Conservation (phyloP, 352 stramenopile genomes). For the Phytophthora palmivora region DNA sequence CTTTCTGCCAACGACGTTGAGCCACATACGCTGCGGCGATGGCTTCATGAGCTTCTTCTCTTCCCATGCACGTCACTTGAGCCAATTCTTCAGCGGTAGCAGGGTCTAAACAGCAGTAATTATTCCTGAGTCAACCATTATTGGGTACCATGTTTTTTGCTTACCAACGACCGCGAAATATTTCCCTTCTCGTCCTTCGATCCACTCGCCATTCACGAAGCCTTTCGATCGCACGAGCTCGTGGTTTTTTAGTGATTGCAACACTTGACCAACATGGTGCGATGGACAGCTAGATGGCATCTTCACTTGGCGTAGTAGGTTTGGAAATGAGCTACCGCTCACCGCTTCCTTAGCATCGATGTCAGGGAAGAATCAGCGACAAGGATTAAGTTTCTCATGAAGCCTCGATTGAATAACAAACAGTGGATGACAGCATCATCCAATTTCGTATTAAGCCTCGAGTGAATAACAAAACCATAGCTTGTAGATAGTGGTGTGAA, state of each 20-base stretch:
- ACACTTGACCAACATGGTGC: slow-evolving; percentile 7
- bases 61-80: slow-evolving; percentile 61
- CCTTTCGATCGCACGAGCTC: slow-evolving; percentile 64
- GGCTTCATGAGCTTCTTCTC: slow-evolving; percentile 57
- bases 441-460: too few relatives aligned
- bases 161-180: slow-evolving; percentile 55
- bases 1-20: slow-evolving; percentile 64
- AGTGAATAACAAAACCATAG: slow-evolving; percentile 8
- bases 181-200: slow-evolving; percentile 42
- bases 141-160: background rate
- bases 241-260: slow-evolving; percentile 41
- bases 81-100: slow-evolving; percentile 62
- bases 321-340: slow-evolving; percentile 8
- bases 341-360: background rate
- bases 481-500: background rate
- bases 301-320: slow-evolving; percentile 5
- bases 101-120: slow-evolving; percentile 40
- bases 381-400: too few relatives aligned
- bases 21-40: slow-evolving; percentile 65
- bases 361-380: slow-evolving; percentile 14
- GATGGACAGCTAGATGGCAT: slow-evolving; percentile 11
- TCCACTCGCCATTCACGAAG: slow-evolving; percentile 69
- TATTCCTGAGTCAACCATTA: background rate
- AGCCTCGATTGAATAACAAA: too few relatives aligned
- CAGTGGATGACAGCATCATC: too few relatives aligned